Conservation (phyloP, 2,329 filamentous ascomycete genomes). For the Escovopsis sp. region DNA sequence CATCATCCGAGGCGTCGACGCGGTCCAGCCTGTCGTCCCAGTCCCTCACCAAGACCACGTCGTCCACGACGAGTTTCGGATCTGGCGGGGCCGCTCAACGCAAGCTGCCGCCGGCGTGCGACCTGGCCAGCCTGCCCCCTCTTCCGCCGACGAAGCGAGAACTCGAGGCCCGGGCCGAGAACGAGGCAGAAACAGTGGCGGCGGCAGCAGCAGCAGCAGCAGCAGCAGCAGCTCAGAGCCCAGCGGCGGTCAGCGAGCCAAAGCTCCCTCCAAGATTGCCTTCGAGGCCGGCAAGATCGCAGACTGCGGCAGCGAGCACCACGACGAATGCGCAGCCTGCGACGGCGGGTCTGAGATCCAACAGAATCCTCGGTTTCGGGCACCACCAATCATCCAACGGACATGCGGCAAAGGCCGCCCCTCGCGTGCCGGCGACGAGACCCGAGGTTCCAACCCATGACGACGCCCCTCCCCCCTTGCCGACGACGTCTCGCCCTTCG, state of each 20-base stretch:
- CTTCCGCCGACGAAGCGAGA: slow-evolving; percentile 41
- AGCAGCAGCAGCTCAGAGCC: slow-evolving; percentile 7
- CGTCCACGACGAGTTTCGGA: slow-evolving; percentile 32
- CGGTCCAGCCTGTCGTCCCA: slow-evolving; percentile 37
- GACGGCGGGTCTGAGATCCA: slow-evolving; percentile 1
- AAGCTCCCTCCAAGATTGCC: slow-evolving; percentile 35
- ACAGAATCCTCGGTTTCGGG: slow-evolving; percentile 11
- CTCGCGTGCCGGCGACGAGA: slow-evolving; percentile 5
- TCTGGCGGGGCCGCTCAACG: slow-evolving; percentile 27
- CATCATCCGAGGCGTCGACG: slow-evolving; percentile 41
- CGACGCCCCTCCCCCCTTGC: slow-evolving; percentile 35
- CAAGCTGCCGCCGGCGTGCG: slow-evolving; percentile 40
- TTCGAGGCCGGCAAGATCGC: slow-evolving; percentile 27
- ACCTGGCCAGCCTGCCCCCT: slow-evolving; percentile 39
- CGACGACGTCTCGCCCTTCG: slow-evolving; percentile 35
- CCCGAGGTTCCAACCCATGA: slow-evolving; percentile 7
- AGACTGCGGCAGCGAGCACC: neutral
- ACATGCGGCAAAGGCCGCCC: no score
- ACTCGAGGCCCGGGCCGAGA: slow-evolving; percentile 24
- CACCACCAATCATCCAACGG: no score
- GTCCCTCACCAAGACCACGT: slow-evolving; percentile 29
- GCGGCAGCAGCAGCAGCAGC: slow-evolving; percentile 1
- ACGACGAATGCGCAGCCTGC: neutral
- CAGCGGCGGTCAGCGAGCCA: slow-evolving; percentile 19
- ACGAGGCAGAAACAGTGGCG: slow-evolving; percentile 2